These are phyloP conservation scores for Tubosaeta sp. DNA, from an alignment of 768 basidiomycete species.

Conservation along the genomic window DNA sequence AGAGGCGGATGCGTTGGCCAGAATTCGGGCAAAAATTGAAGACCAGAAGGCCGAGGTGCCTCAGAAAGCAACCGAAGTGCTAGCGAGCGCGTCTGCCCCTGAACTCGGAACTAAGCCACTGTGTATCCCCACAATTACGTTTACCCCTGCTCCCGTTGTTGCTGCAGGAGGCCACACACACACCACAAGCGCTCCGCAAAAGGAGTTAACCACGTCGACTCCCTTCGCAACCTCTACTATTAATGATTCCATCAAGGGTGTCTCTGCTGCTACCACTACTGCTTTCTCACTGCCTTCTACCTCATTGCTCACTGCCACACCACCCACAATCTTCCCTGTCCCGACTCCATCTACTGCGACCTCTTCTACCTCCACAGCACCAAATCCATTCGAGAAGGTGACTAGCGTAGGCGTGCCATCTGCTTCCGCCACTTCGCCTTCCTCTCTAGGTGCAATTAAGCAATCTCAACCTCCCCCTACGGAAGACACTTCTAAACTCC, in stretches of 20 bases:
- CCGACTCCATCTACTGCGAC: constrained; percentile 7
- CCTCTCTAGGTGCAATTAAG: constrained; percentile 2
- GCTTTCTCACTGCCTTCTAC: constrained; percentile 23
- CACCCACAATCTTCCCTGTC: constrained; percentile 13
- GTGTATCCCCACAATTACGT: constrained; percentile 26
- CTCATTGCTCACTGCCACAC: constrained; percentile 20
- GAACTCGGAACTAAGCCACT: constrained; percentile 18
- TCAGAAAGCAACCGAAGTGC: constrained; percentile 33
- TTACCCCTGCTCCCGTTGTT: constrained; percentile 21
- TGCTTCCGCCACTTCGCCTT: constrained; percentile 5
- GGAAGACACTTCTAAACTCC: constrained; percentile 10
- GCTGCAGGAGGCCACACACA: constrained; percentile 5
- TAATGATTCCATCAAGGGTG: constrained; percentile 8
- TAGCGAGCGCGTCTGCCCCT: constrained; percentile 22
- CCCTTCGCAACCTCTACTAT: constrained; percentile 9
- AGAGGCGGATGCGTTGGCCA: constrained; percentile 75
- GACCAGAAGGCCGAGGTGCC: constrained; percentile 37
- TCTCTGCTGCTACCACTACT: constrained; percentile 7
- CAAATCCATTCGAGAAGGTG: constrained; percentile 33
- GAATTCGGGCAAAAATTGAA: constrained; percentile 53
- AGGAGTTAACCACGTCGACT: constrained; percentile 12
- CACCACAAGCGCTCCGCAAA: constrained; percentile 2
- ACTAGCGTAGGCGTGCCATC: constrained; percentile 4
- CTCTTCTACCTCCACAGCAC: constrained; percentile 12
- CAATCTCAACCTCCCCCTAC: constrained; percentile 9